These are phyloP conservation scores for Nicotiana tomentosiformis DNA, from an alignment of 257 asterid species.

Conservation along the genomic window DNA sequence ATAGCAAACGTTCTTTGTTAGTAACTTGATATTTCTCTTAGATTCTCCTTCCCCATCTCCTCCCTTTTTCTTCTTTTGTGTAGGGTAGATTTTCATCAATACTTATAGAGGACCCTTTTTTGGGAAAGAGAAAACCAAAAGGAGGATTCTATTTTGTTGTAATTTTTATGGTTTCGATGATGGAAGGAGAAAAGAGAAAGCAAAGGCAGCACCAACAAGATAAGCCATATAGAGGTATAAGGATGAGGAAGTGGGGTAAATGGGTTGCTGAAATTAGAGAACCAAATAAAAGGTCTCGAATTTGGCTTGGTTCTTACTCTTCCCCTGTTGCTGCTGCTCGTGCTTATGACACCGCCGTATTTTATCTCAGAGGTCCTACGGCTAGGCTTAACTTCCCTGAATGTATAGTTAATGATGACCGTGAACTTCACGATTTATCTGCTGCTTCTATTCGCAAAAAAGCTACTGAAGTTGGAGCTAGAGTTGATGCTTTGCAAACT, in stretches of 20 bases:
- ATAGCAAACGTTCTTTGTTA: slow-evolving; percentile 18
- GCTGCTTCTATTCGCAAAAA: slow-evolving; percentile 71
- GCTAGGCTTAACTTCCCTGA: slow-evolving; percentile 90
- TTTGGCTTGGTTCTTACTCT: slow-evolving; percentile 87
- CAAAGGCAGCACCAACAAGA: slow-evolving; percentile 35
- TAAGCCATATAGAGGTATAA: slow-evolving; percentile 72
- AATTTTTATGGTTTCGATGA: neutral
- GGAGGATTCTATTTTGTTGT: slow-evolving; percentile 12
- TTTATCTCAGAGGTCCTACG: slow-evolving; percentile 69
- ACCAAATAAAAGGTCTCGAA: slow-evolving; percentile 75
- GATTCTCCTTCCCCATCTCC: neutral
- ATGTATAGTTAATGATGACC: slow-evolving; percentile 29
- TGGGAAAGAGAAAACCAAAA: slow-evolving; percentile 12
- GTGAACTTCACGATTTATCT: slow-evolving; percentile 37
- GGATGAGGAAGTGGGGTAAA: slow-evolving; percentile 98
- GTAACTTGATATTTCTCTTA: neutral
- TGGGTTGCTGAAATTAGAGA: slow-evolving; percentile 95
- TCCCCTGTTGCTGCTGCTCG: slow-evolving; percentile 91
- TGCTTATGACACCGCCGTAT: slow-evolving; percentile 85
- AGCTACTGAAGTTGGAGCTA: slow-evolving; percentile 84
- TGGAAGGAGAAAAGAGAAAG: slow-evolving; percentile 48
- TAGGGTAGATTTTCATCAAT: too few species aligned
- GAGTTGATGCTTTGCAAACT: slow-evolving; percentile 70
- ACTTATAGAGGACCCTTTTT: neutral
- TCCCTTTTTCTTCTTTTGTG: neutral